Evolutionary conservation across 2,329 filamentous ascomycete species (phyloP), one percentile per base, ranked within the genome.

Genomic region (Incumbomyces lentus): DNA sequence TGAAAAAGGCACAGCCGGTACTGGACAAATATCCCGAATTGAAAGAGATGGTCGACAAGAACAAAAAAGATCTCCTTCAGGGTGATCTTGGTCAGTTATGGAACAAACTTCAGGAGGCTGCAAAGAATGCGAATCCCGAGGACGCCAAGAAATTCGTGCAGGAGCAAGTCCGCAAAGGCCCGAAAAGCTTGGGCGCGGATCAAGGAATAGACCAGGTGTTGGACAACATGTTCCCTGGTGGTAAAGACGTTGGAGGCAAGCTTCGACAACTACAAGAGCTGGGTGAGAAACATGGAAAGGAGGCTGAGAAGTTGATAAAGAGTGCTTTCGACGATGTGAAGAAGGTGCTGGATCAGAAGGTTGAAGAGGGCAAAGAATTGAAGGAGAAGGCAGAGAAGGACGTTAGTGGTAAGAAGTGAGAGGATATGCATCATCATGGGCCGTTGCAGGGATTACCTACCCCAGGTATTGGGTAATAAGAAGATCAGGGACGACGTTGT

Each of bases 1-100:
- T 84, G 39, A 79, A 87, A 64, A 71, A 85, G 63, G 79, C 78
- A 31, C 79, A 84, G 68, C 82, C 83, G 0, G 76, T 79, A 49
- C 72, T 88, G 1, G 82, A 87, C 55, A 86, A 86, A 72, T 84
- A 78, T 63, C 82, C 83, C n/a, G 70, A 84, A 66, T 66, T 85
- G 49, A 87, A 86, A 69, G 71, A 86, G 63, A 62, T 86, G 0
- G 60, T 88, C 1, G 81, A 86, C 68, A 69, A 83, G 59, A 88
- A 89, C 62, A 71, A 74, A 39, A 79, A 84, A 47, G 64, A 72
- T 0, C 65, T 89, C 40, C 86, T 83, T 68, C 67, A 77, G 51
- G 82, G 82, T 13, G 82, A 86, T 55, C 65, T 77, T 12, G 67
- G 69, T 41, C 77, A 85, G 55, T 62, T 86, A 0, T 82, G 81